Conservation (phyloP, 2,329 filamentous ascomycete genomes). For the Hymenoscyphus fraxineus region DNA sequence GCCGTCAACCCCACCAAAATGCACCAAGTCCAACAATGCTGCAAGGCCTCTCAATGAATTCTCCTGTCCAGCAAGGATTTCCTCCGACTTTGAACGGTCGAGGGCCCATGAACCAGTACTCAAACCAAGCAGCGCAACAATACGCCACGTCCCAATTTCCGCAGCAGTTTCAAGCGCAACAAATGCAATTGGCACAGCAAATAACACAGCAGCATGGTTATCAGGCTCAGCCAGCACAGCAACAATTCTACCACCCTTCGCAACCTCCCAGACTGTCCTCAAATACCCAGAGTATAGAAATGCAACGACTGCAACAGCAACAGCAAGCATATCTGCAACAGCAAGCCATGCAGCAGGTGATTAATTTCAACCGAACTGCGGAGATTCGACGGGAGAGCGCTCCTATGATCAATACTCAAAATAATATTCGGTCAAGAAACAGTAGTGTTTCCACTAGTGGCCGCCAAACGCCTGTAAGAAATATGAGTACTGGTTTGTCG, state of each 20-base stretch:
- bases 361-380: conserved; percentile 17
- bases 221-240: conserved; percentile 3
- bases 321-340: conserved; percentile 3
- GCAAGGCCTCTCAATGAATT: conserved; percentile 28
- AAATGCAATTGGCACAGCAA: conserved; percentile 1
- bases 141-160: not conserved
- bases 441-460: conserved; percentile 22
- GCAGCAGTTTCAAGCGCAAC: not conserved
- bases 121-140: not conserved
- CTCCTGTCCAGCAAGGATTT: conserved; percentile 22
- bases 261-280: not conserved
- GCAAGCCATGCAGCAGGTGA: conserved; percentile 7
- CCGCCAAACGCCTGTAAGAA: conserved; percentile 13
- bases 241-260: not conserved
- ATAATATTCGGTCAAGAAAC: conserved; percentile 16
- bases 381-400: conserved; percentile 17
- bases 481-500: not conserved
- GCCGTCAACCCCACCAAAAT: conserved; percentile 12
- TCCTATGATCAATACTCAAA: conserved; percentile 8
- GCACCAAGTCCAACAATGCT: conserved; percentile 24
- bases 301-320: conserved; percentile 9
- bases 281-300: conserved; percentile 13
- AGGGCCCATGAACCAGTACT: not conserved
- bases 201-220: conserved; percentile 11
- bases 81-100: not conserved